Percentiles rank a stretch among this genome's conserved stretches.
These are phyloP conservation scores for Ajuga chamaepitys DNA, from an alignment of 257 asterid species.

Conservation along the genomic window DNA sequence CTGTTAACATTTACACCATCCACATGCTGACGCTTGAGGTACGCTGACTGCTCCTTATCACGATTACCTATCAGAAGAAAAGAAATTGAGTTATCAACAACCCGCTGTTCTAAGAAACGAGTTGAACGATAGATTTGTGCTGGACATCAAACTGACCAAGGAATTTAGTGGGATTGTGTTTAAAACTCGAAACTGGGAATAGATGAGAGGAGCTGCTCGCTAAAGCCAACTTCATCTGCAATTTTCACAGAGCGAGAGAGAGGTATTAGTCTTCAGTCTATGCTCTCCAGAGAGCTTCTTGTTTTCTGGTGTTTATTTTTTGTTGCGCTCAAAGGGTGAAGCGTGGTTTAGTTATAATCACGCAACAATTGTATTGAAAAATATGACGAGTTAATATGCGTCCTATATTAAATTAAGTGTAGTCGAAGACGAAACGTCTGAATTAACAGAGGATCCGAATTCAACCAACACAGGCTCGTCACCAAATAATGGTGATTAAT, in stretches of 20 bases:
- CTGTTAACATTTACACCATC: constrained; percentile 9
- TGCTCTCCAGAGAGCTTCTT: neutral
- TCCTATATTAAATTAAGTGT: no score
- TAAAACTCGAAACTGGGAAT: constrained; percentile 17
- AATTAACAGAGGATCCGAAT: no score
- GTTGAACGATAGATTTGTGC: neutral
- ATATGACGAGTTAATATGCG: no score
- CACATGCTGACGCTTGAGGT: constrained; percentile 18
- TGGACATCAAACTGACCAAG: constrained; percentile 15
- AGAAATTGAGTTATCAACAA: neutral
- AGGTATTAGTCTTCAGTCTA: neutral
- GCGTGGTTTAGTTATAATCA: neutral
- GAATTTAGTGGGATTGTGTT: constrained; percentile 16
- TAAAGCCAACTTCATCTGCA: constrained; percentile 31
- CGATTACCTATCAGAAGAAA: constrained; percentile 15
- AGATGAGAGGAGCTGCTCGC: constrained; percentile 16
- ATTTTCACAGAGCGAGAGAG: neutral
- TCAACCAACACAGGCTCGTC: no score
- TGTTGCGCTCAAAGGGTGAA: no score
- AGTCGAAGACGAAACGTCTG: no score
- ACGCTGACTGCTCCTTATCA: constrained; percentile 13
- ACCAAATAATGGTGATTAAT: no score
- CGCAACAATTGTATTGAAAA: no score
- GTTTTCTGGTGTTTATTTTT: neutral
- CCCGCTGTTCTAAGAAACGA: neutral